A percentile compares a stretch with the other conserved stretches of the same genome.
These are phyloP conservation scores for Malassezia vespertilionis DNA, from an alignment of 1,284 basidiomycete genomes.

Conservation along the genomic window DNA sequence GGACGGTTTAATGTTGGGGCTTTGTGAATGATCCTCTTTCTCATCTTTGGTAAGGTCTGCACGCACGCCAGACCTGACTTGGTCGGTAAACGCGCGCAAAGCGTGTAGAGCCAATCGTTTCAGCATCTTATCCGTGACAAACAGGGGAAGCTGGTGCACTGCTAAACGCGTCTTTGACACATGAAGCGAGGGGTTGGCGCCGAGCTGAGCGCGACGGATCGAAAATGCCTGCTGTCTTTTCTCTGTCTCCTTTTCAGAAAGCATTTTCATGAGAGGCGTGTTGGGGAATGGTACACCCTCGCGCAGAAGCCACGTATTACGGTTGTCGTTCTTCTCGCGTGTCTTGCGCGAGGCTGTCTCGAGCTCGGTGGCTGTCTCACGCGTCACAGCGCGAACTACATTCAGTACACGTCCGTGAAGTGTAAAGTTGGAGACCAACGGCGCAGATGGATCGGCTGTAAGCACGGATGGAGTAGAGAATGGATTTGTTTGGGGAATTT, in stretches of 20 bases:
- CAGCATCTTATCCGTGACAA: conserved; percentile 74
- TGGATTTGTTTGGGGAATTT: conserved; percentile 23
- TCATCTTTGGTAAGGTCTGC: conserved; percentile 64
- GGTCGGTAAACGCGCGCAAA: conserved; percentile 64
- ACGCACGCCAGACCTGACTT: conserved; percentile 61
- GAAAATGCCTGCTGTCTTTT: conserved; percentile 34
- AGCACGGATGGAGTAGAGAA: conserved; percentile 41
- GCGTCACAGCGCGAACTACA: conserved; percentile 76
- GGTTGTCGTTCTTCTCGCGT: conserved; percentile 82
- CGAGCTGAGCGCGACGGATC: conserved; percentile 47
- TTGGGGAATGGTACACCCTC: conserved; percentile 56
- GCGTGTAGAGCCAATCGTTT: conserved; percentile 78
- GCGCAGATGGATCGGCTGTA: conserved; percentile 86
- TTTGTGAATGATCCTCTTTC: conserved; percentile 50
- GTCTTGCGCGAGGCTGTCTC: conserved; percentile 68
- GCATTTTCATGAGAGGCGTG: conserved; percentile 20
- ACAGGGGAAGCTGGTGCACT: conserved; percentile 80
- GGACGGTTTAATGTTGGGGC: conserved; percentile 19
- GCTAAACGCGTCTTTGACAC: conserved; percentile 87
- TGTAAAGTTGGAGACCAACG: conserved; percentile 69
- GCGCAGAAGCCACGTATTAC: conserved; percentile 86
- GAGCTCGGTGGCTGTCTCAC: conserved; percentile 72
- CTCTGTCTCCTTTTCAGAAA: conserved; percentile 33
- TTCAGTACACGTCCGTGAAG: conserved; percentile 86
- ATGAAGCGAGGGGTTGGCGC: conserved; percentile 82